Conservation (phyloP, 179 eudicot species). For the Nepenthes alata region DNA sequence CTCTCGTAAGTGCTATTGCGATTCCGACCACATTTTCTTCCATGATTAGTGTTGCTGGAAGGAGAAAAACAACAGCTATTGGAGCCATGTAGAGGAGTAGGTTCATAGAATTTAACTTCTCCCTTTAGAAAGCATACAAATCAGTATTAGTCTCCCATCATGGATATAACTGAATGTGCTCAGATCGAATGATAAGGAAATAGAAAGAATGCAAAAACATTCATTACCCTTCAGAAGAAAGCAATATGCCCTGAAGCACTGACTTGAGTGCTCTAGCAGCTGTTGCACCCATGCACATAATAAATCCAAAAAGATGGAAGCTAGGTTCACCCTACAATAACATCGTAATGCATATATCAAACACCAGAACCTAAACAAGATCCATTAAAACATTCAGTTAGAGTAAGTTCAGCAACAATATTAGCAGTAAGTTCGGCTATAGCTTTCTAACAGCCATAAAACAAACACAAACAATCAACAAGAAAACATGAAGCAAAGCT, state of each 20-base stretch:
- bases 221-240: conserved; percentile 11
- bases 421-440: too few relatives aligned
- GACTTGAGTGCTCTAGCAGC: conserved; percentile 14
- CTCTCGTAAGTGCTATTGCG: conserved; percentile 66
- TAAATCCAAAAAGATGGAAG: conserved; percentile 11
- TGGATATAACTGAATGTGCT: conserved; percentile 1
- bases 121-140: conserved; percentile 26
- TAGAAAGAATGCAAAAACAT: not conserved
- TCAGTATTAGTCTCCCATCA: conserved; percentile 3
- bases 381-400: not conserved
- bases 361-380: not conserved
- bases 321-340: conserved; percentile 8
- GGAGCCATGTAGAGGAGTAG: conserved; percentile 88
- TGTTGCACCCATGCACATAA: conserved; percentile 13
- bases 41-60: conserved; percentile 70
- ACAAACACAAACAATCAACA: too few relatives aligned
- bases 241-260: conserved; percentile 11
- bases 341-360: not conserved
- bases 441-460: too few relatives aligned
- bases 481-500: too few relatives aligned
- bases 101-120: conserved; percentile 82
- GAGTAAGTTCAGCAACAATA: too few relatives aligned
- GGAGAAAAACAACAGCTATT: conserved; percentile 68
- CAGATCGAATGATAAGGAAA: not conserved
- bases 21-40: conserved; percentile 83